Conservation (phyloP, 331 rosid genomes). For the Telfairia occidentalis region DNA sequence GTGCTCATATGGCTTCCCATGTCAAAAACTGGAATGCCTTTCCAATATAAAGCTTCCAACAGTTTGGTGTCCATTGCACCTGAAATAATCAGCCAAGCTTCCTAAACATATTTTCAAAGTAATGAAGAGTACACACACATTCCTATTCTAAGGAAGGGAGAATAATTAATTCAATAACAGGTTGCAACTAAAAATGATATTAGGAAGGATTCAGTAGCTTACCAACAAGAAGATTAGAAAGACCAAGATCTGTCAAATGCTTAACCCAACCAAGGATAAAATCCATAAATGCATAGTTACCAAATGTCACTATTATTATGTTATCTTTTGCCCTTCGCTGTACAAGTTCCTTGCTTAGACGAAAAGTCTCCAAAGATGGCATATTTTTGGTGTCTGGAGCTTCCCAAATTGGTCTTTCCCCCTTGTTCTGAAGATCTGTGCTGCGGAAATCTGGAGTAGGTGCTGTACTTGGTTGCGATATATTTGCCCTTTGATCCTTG, state of each 20-base stretch:
- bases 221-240: constrained; percentile 89
- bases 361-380: constrained; percentile 56
- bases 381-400: constrained; percentile 37
- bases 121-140: background rate
- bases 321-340: constrained; percentile 72
- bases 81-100: constrained; percentile 27
- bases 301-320: constrained; percentile 72
- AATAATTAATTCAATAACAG: background rate
- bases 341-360: constrained; percentile 57
- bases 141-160: background rate
- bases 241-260: constrained; percentile 60
- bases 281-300: constrained; percentile 96
- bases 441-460: constrained; percentile 20
- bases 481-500: constrained; percentile 24
- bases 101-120: constrained; percentile 4
- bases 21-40: constrained; percentile 89
- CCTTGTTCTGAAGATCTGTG: constrained; percentile 17
- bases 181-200: background rate
- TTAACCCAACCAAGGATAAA: constrained; percentile 86
- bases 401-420: constrained; percentile 38
- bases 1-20: constrained; percentile 99
- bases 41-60: constrained; percentile 90
- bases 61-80: constrained; percentile 97
- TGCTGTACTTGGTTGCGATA: constrained; percentile 24
- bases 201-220: constrained; percentile 19